Base-by-base conservation (phyloP, 352 stramenopile species). In the Pythium monospermum region DNA sequence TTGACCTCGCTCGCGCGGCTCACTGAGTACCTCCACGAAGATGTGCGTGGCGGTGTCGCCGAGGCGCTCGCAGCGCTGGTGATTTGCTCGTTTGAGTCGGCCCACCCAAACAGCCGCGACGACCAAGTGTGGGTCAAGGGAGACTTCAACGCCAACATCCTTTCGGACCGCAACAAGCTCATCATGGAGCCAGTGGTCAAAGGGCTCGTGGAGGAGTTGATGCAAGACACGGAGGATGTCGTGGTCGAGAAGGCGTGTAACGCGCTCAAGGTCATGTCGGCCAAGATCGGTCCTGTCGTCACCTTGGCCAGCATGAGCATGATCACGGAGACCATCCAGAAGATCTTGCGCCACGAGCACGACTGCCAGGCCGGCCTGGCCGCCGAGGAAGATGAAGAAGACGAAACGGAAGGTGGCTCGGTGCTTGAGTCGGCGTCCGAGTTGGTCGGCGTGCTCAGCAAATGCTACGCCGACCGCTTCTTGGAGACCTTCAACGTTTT, bases 211-310 rank as follows among this genome's bases (percentile, higher is more conserved):
- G 74, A 89, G 13, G 79, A 93, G 36, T 66, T 94, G n/a, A 64
- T 91, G 15, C 68, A 91, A 48, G 85, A 95, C 59, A 57, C 66
- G 18, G 80, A 95, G 51, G 79, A 86, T 47, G 55, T 86, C 28
- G 81, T 99, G 13, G 95, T 98, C 48, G 93, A 97, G 73, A 97
- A 97, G 63, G 85, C 95, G 1, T 95, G 98, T 54, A 97, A 94
- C 44, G 94, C 94, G 16, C 81, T 99, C 45, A 97, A 97, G 62
- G 84, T 96, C 49, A 95, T 98, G 79, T 97, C 93, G 41, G 87
- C 93, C 28, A 91, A 97, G 49, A 85, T 96, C 26, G 95, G 92
- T 16, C 73, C 85, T 4, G 77, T 91, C 18, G 97, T 98, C 47
- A 90, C 80, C 16, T 85, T 93, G 50, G 85, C 96, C 27, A 81